Percentiles rank a stretch among this genome's conserved stretches.
Evolutionary conservation across 345 rosid species (phyloP).

Genomic region (Gossypium thurberi): DNA sequence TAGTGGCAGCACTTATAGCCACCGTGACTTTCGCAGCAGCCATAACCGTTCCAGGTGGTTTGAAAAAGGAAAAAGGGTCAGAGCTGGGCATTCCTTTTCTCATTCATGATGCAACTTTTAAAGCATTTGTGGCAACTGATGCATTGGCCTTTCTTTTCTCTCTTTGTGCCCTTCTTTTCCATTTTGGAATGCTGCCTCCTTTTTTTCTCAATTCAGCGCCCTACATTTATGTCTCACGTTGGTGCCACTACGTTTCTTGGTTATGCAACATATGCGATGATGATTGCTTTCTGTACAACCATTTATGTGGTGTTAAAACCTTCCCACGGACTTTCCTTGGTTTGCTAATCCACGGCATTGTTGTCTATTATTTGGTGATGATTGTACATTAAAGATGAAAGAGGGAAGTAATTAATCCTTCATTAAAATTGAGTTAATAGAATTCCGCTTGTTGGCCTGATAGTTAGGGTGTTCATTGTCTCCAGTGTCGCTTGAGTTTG

Average conservation of each 20-base stretch:
- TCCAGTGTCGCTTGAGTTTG: no score
- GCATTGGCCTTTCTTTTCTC: slow-evolving; percentile 2
- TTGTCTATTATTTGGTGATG: no score
- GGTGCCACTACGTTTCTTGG: neutral
- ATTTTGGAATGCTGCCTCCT: neutral
- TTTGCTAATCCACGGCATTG: no score
- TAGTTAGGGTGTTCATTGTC: no score
- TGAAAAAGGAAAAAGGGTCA: neutral
- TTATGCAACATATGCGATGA: neutral
- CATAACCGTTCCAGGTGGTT: no score
- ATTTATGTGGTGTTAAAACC: neutral
- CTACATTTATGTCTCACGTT: accelerated
- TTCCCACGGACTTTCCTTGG: neutral
- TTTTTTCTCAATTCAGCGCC: neutral
- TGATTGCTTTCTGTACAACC: neutral
- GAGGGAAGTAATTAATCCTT: no score
- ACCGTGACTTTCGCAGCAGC: no score
- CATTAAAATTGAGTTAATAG: no score
- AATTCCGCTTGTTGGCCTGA: no score
- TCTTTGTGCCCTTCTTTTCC: neutral
- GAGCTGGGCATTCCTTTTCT: neutral
- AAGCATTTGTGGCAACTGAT: no score
- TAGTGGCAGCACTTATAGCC: neutral
- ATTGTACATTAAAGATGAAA: neutral
- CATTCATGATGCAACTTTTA: neutral